phyloP scores from a whole-genome alignment of 495 filamentous ascomycete genomes.

The Podospora bellae-mahoneyi region DNA sequence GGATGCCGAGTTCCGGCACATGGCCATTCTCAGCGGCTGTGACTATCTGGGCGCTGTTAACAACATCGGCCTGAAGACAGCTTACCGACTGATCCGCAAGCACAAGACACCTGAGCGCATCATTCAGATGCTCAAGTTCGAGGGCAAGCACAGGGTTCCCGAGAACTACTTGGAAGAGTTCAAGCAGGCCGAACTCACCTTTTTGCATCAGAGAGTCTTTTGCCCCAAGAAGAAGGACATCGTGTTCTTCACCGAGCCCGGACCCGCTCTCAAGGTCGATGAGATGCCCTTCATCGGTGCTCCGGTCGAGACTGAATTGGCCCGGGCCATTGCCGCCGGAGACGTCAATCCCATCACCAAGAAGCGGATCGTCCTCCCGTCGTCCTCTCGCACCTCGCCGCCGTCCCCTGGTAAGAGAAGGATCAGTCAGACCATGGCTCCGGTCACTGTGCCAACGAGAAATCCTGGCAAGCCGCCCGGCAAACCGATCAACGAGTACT shows the following conservation, averaged over 20 bases:
- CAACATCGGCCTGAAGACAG: constrained; percentile 88
- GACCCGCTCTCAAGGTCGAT: constrained; percentile 55
- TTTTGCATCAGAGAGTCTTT: constrained; percentile 90
- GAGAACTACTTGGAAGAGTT: constrained; percentile 73
- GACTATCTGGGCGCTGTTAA: constrained; percentile 85
- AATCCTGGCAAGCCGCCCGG: constrained; percentile 56
- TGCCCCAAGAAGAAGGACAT: constrained; percentile 68
- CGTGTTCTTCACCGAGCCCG: constrained; percentile 66
- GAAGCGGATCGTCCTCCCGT: constrained; percentile 51
- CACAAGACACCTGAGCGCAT: constrained; percentile 81
- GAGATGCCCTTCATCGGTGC: constrained; percentile 77
- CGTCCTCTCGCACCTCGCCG: not conserved
- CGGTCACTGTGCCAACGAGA: constrained; percentile 30
- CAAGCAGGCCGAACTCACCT: constrained; percentile 82
- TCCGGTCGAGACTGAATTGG: constrained; percentile 63
- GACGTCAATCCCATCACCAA: constrained; percentile 91
- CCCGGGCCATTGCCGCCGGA: constrained; percentile 72
- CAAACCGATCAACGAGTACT: constrained; percentile 75
- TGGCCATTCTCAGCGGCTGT: constrained; percentile 98
- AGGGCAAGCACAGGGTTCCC: constrained; percentile 78
- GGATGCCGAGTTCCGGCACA: constrained; percentile 82
- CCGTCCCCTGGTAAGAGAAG: constrained; percentile 38
- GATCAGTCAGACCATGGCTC: constrained; percentile 35
- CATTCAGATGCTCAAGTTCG: constrained; percentile 78
- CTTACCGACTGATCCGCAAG: constrained; percentile 83